These are phyloP conservation scores for Piper betle DNA, from an alignment of 164 flowering plant genomes.

Conservation along the genomic window DNA sequence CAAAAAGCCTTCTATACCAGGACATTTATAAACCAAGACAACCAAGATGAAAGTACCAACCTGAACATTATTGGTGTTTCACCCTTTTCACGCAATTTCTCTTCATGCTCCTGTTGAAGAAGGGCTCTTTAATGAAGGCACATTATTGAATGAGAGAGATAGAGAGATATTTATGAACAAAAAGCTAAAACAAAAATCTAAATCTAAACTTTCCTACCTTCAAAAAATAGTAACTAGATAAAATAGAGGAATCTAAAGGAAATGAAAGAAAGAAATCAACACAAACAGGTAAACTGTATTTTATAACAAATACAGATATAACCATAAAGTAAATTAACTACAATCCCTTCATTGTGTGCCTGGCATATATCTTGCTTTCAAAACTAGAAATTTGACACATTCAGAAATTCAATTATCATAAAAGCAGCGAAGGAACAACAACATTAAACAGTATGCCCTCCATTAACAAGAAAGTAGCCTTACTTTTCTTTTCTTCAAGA, in stretches of 20 bases:
- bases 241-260: too few species aligned
- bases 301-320: too few species aligned
- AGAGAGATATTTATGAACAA: not conserved
- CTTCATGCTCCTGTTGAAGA: conserved; percentile 70
- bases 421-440: not conserved
- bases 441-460: not conserved
- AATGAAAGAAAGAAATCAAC: too few species aligned
- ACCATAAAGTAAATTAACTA: too few species aligned
- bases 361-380: too few species aligned
- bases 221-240: too few species aligned
- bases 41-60: conserved; percentile 19
- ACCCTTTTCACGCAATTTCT: conserved; percentile 81
- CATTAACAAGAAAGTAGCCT: not conserved
- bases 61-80: conserved; percentile 99
- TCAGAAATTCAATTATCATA: too few species aligned
- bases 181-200: too few species aligned
- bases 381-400: too few species aligned
- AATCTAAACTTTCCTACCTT: too few species aligned
- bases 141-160: not conserved
- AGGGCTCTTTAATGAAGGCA: not conserved
- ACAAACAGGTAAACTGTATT: too few species aligned
- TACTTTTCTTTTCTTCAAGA: conserved; percentile 90
- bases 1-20: not conserved
- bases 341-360: too few species aligned
- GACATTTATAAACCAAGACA: not conserved